Evolutionary conservation across 352 stramenopile species (phyloP).

Genomic region (Phytophthora kernoviae): DNA sequence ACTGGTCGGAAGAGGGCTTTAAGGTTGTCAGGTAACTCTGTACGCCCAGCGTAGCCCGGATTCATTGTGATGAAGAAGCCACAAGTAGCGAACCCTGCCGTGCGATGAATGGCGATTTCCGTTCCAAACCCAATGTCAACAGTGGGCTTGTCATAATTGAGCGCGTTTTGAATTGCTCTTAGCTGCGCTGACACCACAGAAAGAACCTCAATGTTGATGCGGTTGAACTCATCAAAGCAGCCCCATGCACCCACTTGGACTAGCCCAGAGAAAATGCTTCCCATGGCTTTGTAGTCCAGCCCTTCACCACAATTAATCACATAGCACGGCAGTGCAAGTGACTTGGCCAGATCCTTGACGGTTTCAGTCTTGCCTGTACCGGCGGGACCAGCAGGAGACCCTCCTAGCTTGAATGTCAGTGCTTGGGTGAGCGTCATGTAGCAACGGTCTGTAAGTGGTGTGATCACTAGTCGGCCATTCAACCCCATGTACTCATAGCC

Average conservation of each 20-base stretch:
- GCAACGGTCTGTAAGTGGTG: slow-evolving; percentile 92
- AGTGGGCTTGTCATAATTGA: slow-evolving; percentile 92
- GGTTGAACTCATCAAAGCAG: slow-evolving; percentile 90
- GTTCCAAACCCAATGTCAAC: slow-evolving; percentile 92
- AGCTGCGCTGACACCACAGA: slow-evolving; percentile 89
- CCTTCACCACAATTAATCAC: slow-evolving; percentile 93
- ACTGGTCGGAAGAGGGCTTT: slow-evolving; percentile 93
- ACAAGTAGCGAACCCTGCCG: slow-evolving; percentile 92
- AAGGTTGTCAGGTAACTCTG: slow-evolving; percentile 92
- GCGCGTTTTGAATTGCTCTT: slow-evolving; percentile 92
- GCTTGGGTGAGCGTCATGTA: slow-evolving; percentile 95
- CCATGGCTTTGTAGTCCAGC: slow-evolving; percentile 94
- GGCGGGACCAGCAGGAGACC: slow-evolving; percentile 87
- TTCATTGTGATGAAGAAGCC: slow-evolving; percentile 97
- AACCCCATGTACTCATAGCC: slow-evolving; percentile 95
- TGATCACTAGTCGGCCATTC: slow-evolving; percentile 93
- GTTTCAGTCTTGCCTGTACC: slow-evolving; percentile 94
- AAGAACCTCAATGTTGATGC: slow-evolving; percentile 88
- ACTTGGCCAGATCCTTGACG: slow-evolving; percentile 94
- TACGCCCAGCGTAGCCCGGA: slow-evolving; percentile 91
- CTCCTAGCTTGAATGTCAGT: slow-evolving; percentile 92
- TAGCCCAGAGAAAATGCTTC: slow-evolving; percentile 88
- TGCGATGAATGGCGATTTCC: slow-evolving; percentile 92
- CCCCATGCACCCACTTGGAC: slow-evolving; percentile 89
- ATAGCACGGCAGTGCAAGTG: slow-evolving; percentile 91